A percentile compares a stretch with the other conserved stretches of the same genome.
These are phyloP conservation scores for Phoenix dactylifera DNA, from an alignment of 176 grass and related monocot species.

Conservation along the genomic window DNA sequence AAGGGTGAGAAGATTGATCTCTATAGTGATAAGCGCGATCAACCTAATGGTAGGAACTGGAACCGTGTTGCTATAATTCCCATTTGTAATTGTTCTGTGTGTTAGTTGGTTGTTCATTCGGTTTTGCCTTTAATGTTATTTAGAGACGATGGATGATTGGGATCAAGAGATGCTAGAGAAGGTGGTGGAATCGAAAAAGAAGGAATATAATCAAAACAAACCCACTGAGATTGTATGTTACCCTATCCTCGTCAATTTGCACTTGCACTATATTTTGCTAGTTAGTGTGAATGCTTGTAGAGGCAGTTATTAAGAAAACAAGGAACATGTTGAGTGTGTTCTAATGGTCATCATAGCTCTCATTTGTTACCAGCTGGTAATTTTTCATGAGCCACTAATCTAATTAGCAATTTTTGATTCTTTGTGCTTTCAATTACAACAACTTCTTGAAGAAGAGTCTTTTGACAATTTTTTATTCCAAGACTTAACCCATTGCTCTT, in stretches of 20 bases:
- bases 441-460: no score
- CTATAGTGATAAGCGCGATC: constrained; percentile 88
- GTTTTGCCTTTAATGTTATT: constrained; percentile 8
- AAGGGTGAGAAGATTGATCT: constrained; percentile 99
- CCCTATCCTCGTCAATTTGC: neutral
- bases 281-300: no score
- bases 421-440: no score
- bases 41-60: constrained; percentile 25
- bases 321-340: no score
- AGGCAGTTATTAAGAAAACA: no score
- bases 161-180: constrained; percentile 97
- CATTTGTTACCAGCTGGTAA: no score
- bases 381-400: no score
- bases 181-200: constrained; percentile 70
- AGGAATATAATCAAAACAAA: constrained; percentile 95
- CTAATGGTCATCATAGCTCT: no score
- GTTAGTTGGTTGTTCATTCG: neutral
- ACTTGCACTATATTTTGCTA: neutral
- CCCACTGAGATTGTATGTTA: constrained; percentile 93
- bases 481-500: no score
- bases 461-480: no score
- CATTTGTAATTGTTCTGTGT: no score
- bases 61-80: neutral
- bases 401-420: no score
- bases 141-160: constrained; percentile 98